Conservation (phyloP, 129 eudicot genomes). For the Lonicera japonica region DNA sequence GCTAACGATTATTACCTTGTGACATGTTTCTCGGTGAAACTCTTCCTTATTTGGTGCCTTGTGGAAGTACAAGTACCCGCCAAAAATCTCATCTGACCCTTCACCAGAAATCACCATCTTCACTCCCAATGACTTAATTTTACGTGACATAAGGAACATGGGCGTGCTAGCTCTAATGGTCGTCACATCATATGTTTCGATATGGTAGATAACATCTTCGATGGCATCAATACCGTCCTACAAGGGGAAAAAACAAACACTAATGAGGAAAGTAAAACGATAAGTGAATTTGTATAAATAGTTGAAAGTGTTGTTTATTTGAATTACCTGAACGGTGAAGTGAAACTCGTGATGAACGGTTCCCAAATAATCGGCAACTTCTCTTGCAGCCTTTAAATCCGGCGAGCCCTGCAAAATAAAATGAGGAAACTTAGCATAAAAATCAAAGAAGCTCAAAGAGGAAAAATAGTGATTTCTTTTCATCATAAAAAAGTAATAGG, state of each 20-base stretch:
- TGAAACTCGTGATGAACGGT: constrained; percentile 85
- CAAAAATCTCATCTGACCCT: constrained; percentile 93
- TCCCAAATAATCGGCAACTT: constrained; percentile 90
- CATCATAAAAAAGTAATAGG: not conserved
- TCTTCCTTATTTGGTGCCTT: constrained; percentile 90
- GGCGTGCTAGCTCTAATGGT: constrained; percentile 28
- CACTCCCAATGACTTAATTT: constrained; percentile 86
- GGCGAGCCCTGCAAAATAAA: constrained; percentile 15
- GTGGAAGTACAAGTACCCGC: constrained; percentile 89
- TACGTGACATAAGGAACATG: constrained; percentile 81
- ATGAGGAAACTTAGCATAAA: not conserved
- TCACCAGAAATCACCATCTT: constrained; percentile 96
- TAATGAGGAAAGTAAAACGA: not conserved
- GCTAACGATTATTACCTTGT: constrained; percentile 30
- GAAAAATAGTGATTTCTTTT: not conserved
- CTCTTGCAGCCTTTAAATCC: constrained; percentile 31
- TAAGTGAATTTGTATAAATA: not conserved
- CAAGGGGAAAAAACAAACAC: not conserved
- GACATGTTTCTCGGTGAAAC: constrained; percentile 34
- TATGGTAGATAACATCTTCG: constrained; percentile 89
- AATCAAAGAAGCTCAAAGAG: not conserved
- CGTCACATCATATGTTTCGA: constrained; percentile 66
- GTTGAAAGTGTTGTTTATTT: not conserved
- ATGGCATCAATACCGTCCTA: constrained; percentile 96
- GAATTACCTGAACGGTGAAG: constrained; percentile 78